A percentile compares a stretch with the other conserved stretches of the same genome.
Conservation (phyloP, 805 yeast genomes). For the Candida parachauliodes region DNA sequence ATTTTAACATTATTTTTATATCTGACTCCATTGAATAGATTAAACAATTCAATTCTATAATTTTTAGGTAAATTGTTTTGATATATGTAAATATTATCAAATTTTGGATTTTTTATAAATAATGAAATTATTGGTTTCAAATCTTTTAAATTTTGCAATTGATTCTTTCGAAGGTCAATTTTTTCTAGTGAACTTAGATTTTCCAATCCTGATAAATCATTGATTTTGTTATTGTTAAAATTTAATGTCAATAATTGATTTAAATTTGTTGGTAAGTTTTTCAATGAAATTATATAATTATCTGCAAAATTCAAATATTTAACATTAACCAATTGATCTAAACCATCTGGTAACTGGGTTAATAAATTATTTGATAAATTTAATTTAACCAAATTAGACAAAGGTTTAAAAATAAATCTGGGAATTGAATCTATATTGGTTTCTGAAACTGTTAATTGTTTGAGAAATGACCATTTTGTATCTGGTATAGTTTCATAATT, state of each 20-base stretch:
- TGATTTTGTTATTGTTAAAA: slow-evolving; percentile 46
- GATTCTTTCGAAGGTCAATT: slow-evolving; percentile 51
- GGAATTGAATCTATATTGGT: slow-evolving; percentile 37
- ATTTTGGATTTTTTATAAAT: slow-evolving; percentile 29
- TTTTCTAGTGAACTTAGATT: slow-evolving; percentile 42
- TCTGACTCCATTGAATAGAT: slow-evolving; percentile 51
- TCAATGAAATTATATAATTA: slow-evolving; percentile 34
- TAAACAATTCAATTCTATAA: slow-evolving; percentile 53
- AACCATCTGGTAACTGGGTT: slow-evolving; percentile 49
- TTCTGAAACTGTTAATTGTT: slow-evolving; percentile 39
- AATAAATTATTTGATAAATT: slow-evolving; percentile 56
- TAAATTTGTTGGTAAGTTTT: slow-evolving; percentile 32
- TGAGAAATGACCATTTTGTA: slow-evolving; percentile 36
- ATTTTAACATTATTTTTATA: slow-evolving; percentile 46
- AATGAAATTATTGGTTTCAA: slow-evolving; percentile 36
- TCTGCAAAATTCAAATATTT: slow-evolving; percentile 45
- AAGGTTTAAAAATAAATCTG: slow-evolving; percentile 34
- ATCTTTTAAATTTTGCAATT: slow-evolving; percentile 28
- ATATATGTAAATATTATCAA: slow-evolving; percentile 36
- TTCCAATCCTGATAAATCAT: slow-evolving; percentile 43
- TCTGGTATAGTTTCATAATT: slow-evolving; percentile 28
- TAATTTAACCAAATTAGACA: slow-evolving; percentile 39
- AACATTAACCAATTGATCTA: slow-evolving; percentile 44
- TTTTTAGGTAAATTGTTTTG: slow-evolving; percentile 44
- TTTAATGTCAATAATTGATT: slow-evolving; percentile 42